A percentile compares a stretch with the other conserved stretches of the same genome.
Evolutionary conservation across 805 yeast species (phyloP).

Genomic region (Pichia membranifaciens): DNA sequence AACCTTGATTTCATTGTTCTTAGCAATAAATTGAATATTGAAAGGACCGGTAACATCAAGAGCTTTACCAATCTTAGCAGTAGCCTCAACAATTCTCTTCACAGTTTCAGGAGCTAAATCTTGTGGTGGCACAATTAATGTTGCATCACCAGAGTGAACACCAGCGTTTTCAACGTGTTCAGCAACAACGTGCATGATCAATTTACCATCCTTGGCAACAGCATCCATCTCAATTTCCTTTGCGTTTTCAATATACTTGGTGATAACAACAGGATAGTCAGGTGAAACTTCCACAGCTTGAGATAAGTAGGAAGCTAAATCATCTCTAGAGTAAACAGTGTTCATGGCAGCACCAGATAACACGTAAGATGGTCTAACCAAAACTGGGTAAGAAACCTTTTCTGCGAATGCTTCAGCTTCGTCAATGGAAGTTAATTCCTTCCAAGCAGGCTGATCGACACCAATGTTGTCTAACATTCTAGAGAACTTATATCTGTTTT

Average conservation of each 20-base stretch:
- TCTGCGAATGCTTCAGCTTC: conserved; percentile 94
- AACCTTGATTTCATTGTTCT: conserved; percentile 92
- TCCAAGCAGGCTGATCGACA: conserved; percentile 99
- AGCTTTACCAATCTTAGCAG: conserved; percentile 94
- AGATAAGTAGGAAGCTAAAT: conserved; percentile 75
- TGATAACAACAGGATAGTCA: conserved; percentile 95
- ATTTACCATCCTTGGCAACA: conserved; percentile 90
- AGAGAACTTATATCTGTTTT: conserved; percentile 95
- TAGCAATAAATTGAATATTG: conserved; percentile 95
- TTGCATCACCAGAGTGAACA: conserved; percentile 99
- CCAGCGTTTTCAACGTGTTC: conserved; percentile 99
- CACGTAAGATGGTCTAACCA: conserved; percentile 96
- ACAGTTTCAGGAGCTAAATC: conserved; percentile 90
- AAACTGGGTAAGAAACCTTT: conserved; percentile 85
- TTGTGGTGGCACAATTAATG: conserved; percentile 94
- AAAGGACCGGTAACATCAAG: conserved; percentile 95
- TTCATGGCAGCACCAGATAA: conserved; percentile 99
- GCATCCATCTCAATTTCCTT: conserved; percentile 99
- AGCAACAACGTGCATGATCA: conserved; percentile 95
- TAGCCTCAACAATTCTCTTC: conserved; percentile 83
- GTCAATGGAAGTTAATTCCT: conserved; percentile 84
- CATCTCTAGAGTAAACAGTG: conserved; percentile 86
- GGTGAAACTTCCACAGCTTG: conserved; percentile 98
- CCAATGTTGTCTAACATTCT: conserved; percentile 95
- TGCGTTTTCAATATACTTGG: conserved; percentile 94